Evolutionary conservation across 495 filamentous ascomycete species (phyloP).

Genomic region (Aspergillus avenaceus): DNA sequence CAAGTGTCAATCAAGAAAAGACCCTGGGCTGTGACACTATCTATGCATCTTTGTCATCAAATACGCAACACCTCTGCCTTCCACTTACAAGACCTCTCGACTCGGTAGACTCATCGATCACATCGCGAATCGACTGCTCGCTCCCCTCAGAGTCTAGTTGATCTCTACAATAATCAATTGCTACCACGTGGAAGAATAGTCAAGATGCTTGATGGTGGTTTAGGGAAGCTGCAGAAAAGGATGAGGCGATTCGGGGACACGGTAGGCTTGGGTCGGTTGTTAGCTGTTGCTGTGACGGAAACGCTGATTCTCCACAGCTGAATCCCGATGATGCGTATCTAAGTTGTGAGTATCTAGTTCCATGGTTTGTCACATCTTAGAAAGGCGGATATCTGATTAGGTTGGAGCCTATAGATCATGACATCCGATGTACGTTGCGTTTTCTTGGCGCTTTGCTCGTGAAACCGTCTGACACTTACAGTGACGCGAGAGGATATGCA

Average conservation of each 20-base stretch:
- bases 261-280: slow-evolving; percentile 16
- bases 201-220: slow-evolving; percentile 37
- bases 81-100: neutral
- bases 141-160: neutral
- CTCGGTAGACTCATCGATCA: neutral
- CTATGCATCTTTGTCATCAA: neutral
- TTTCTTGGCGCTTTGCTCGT: neutral
- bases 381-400: slow-evolving; percentile 11
- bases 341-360: slow-evolving; percentile 54
- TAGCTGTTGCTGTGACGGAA: neutral
- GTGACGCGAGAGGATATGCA: slow-evolving; percentile 83
- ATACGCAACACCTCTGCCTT: neutral
- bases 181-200: neutral
- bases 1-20: too few species aligned
- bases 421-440: slow-evolving; percentile 60
- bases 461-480: slow-evolving; percentile 26
- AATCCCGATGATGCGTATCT: slow-evolving; percentile 68
- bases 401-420: slow-evolving; percentile 49
- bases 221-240: slow-evolving; percentile 38
- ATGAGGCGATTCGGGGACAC: slow-evolving; percentile 42
- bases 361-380: neutral
- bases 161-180: neutral
- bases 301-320: slow-evolving; percentile 39
- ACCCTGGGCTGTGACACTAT: neutral
- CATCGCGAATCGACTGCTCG: neutral